Evolutionary conservation across 2,329 filamentous ascomycete species (phyloP).

Genomic region (Tolypocladium sp.): DNA sequence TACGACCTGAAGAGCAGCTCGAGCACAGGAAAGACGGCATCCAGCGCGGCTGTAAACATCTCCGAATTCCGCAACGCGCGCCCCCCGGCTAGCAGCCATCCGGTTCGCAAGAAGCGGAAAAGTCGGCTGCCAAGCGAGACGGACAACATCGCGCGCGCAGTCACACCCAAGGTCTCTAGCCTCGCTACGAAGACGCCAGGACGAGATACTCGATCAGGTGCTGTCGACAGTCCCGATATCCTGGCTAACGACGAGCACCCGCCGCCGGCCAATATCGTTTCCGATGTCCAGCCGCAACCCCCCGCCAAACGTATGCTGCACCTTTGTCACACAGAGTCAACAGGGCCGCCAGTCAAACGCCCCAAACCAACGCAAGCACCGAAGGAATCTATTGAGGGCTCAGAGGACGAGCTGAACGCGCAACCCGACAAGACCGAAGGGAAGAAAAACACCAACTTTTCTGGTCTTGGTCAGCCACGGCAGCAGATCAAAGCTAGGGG

Average conservation of each 20-base stretch:
- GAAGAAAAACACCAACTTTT: conserved; percentile 8
- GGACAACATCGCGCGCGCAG: background rate
- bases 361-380: background rate
- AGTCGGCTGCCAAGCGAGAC: background rate
- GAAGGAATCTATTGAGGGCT: conserved; percentile 9
- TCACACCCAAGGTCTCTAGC: background rate
- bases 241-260: conserved; percentile 7
- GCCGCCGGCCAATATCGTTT: conserved; percentile 11
- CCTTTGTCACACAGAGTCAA: background rate
- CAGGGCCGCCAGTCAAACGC: conserved; percentile 9
- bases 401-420: conserved; percentile 20
- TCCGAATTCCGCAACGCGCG: background rate
- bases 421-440: background rate
- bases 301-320: conserved; percentile 4
- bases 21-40: background rate
- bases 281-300: conserved; percentile 9
- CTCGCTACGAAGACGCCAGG: background rate
- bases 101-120: background rate
- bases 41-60: conserved; percentile 2
- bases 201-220: background rate
- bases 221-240: conserved; percentile 14
- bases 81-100: background rate
- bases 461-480: conserved; percentile 1
- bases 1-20: background rate
- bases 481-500: conserved; percentile 7